These are phyloP conservation scores for Papilionanthe hybrid DNA, from an alignment of 116 monocot genomes.

Conservation along the genomic window DNA sequence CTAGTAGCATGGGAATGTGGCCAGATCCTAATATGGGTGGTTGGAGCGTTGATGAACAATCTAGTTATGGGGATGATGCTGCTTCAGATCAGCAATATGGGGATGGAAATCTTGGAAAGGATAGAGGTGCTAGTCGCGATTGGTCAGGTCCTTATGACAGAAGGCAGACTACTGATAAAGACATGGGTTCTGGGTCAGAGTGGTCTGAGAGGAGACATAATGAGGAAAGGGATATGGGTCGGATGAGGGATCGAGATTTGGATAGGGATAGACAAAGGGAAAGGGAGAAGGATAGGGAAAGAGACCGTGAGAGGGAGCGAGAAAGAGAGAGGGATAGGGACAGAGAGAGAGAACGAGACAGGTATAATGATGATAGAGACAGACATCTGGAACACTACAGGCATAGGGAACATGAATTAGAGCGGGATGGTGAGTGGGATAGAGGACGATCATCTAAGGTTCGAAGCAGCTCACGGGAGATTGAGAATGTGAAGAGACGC, in stretches of 20 bases:
- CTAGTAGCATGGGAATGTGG: conserved; percentile 85
- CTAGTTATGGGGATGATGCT: conserved; percentile 91
- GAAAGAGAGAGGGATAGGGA: conserved; percentile 57
- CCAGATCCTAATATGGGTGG: conserved; percentile 63
- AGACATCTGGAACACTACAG: conserved; percentile 37
- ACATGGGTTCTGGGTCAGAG: conserved; percentile 42
- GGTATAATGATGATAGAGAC: conserved; percentile 50
- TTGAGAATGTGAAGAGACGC: conserved; percentile 47
- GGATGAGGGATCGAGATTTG: neutral
- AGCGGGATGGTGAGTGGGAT: conserved; percentile 69
- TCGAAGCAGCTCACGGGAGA: conserved; percentile 66
- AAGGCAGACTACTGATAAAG: conserved; percentile 71
- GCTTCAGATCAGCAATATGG: conserved; percentile 87
- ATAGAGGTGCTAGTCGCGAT: conserved; percentile 49
- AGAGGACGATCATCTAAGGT: conserved; percentile 60
- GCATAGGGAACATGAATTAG: conserved; percentile 46
- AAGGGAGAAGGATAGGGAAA: conserved; percentile 45
- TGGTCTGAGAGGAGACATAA: conserved; percentile 46
- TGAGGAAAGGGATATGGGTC: conserved; percentile 36
- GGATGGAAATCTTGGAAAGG: conserved; percentile 70
- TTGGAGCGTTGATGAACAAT: conserved; percentile 85
- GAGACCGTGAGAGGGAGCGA: conserved; percentile 55
- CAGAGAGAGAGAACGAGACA: conserved; percentile 47
- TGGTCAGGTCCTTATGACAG: conserved; percentile 50
- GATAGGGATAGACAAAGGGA: conserved; percentile 19